Evolutionary conservation across 768 basidiomycete genomes (phyloP).

Genomic region (Auricularia auricula-judae): DNA sequence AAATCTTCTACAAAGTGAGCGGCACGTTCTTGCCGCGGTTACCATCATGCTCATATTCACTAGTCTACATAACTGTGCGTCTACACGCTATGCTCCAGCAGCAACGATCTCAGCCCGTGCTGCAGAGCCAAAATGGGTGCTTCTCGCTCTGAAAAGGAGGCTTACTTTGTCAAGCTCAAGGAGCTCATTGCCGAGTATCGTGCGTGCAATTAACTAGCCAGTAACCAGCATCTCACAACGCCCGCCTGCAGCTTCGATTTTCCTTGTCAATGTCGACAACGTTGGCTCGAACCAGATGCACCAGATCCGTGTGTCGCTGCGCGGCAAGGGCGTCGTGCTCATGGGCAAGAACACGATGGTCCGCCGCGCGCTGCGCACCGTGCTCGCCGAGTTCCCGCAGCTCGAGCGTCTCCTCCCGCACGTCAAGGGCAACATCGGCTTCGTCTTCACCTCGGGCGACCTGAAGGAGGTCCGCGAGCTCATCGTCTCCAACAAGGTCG

Average conservation of each 20-base stretch:
- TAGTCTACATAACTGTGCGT: constrained; percentile 5
- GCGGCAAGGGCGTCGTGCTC: constrained; percentile 90
- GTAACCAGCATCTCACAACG: neutral
- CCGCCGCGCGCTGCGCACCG: constrained; percentile 88
- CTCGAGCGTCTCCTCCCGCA: constrained; percentile 94
- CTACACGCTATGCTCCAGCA: neutral
- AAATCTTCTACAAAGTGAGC: constrained; percentile 6
- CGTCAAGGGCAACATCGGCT: constrained; percentile 96
- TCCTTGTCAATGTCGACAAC: constrained; percentile 99
- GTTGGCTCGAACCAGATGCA: constrained; percentile 99
- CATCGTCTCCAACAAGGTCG: constrained; percentile 95
- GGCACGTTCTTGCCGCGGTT: constrained; percentile 5
- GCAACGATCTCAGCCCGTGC: no score
- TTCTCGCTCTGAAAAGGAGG: constrained; percentile 77
- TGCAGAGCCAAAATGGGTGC: constrained; percentile 67
- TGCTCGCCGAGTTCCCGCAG: constrained; percentile 83
- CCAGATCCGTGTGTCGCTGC: constrained; percentile 90
- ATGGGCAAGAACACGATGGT: constrained; percentile 99
- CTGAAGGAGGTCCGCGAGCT: constrained; percentile 91
- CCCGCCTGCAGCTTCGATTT: constrained; percentile 69
- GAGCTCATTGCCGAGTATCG: constrained; percentile 84
- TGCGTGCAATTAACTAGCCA: constrained; percentile 29
- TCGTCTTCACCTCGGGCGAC: constrained; percentile 90
- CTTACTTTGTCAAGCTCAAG: constrained; percentile 90
- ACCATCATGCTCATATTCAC: neutral